phyloP scores from a whole-genome alignment of 352 stramenopile genomes.

The Phytophthora pseudosyringae region DNA sequence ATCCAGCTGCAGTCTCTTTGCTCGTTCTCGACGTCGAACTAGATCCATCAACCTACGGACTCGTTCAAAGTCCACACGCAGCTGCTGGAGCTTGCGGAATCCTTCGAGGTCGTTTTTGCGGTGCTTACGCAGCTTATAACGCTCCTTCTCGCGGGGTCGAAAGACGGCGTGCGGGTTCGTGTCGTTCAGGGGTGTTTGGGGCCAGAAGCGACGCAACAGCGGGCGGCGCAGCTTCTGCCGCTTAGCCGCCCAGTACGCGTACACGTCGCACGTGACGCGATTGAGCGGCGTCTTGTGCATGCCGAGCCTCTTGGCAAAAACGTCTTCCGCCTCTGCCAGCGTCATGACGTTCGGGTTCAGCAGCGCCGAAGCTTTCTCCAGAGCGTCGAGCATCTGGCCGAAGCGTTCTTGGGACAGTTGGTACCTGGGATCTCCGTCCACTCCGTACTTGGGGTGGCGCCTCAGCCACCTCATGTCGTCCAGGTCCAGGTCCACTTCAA shows the following conservation, averaged over 20 bases:
- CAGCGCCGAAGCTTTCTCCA: slow-evolving; percentile 85
- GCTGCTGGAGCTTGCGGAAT: slow-evolving; percentile 94
- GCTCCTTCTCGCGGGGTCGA: slow-evolving; percentile 96
- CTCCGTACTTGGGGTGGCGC: slow-evolving; percentile 83
- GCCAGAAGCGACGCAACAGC: slow-evolving; percentile 96
- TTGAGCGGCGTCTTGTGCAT: slow-evolving; percentile 80
- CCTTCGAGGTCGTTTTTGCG: slow-evolving; percentile 97
- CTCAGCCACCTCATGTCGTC: slow-evolving; percentile 90
- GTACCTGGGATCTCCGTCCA: slow-evolving; percentile 80
- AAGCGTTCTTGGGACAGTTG: slow-evolving; percentile 72
- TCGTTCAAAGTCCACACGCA: slow-evolving; percentile 94
- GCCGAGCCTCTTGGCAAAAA: slow-evolving; percentile 68
- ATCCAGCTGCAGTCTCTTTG: slow-evolving; percentile 84
- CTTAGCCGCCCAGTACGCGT: slow-evolving; percentile 97
- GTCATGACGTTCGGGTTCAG: slow-evolving; percentile 84
- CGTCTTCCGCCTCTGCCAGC: slow-evolving; percentile 72
- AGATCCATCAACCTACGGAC: slow-evolving; percentile 86
- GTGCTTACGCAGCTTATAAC: slow-evolving; percentile 97
- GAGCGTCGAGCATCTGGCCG: slow-evolving; percentile 84
- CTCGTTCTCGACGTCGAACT: slow-evolving; percentile 85
- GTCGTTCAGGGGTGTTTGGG: slow-evolving; percentile 95
- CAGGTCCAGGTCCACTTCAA: slow-evolving; percentile 82
- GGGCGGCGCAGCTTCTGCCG: slow-evolving; percentile 92
- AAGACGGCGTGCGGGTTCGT: slow-evolving; percentile 99
- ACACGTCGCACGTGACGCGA: slow-evolving; percentile 82